Conservation (phyloP, 2,329 filamentous ascomycete species). For the Coniochaeta prunicola region DNA sequence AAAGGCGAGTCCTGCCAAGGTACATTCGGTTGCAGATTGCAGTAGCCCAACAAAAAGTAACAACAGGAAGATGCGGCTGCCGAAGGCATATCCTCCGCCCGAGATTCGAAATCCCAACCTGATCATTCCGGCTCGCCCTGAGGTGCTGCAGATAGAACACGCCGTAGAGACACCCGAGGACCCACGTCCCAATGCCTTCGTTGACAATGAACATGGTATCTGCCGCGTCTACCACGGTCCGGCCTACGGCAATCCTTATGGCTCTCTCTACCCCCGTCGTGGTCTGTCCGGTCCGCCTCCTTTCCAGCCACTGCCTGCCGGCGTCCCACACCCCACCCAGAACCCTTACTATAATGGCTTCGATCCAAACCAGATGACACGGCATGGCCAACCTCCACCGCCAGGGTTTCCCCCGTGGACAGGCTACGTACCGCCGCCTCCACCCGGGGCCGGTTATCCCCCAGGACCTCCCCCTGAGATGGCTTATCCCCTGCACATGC, state of each 20-base stretch:
- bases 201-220: slow-evolving; percentile 43
- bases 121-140: slow-evolving; percentile 38
- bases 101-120: slow-evolving; percentile 32
- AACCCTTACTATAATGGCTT: slow-evolving; percentile 37
- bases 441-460: background rate
- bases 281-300: slow-evolving; percentile 14
- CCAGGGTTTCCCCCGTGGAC: background rate
- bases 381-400: background rate
- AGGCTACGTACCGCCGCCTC: background rate
- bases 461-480: background rate
- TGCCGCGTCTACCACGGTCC: slow-evolving; percentile 52
- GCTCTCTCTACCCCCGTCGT: slow-evolving; percentile 37
- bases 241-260: slow-evolving; percentile 43
- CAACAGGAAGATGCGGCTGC: background rate
- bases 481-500: background rate
- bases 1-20: background rate
- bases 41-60: slow-evolving; percentile 4
- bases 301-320: slow-evolving; percentile 26
- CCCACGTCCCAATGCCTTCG: slow-evolving; percentile 53
- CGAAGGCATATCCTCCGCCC: slow-evolving; percentile 10
- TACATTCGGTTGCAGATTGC: background rate
- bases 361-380: background rate
- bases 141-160: slow-evolving; percentile 48
- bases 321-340: slow-evolving; percentile 33
- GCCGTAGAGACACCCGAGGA: slow-evolving; percentile 44